Conservation (phyloP, 768 basidiomycete species). For the Amanita thiersii region DNA sequence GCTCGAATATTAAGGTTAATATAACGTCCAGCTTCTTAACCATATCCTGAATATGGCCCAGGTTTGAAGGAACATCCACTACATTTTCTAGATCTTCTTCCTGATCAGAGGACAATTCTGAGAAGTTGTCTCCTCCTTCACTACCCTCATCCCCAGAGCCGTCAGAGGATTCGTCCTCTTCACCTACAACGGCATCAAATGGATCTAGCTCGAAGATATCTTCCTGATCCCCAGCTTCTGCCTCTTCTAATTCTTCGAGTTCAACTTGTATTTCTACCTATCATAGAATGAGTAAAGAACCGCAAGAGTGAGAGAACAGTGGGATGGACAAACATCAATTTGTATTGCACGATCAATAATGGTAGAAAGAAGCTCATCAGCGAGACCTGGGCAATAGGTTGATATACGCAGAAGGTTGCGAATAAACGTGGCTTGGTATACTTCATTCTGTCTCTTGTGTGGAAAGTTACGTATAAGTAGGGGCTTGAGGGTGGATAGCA, state of each 20-base stretch:
- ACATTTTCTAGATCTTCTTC: slow-evolving; percentile 33
- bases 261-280: slow-evolving; percentile 98
- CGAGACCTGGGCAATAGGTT: slow-evolving; percentile 81
- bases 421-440: slow-evolving; percentile 81
- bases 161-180: slow-evolving; percentile 56
- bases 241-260: slow-evolving; percentile 81
- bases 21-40: slow-evolving; percentile 88
- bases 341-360: slow-evolving; percentile 93
- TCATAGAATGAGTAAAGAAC: background rate
- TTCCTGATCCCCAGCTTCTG: slow-evolving; percentile 45
- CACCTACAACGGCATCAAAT: slow-evolving; percentile 77
- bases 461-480: slow-evolving; percentile 83
- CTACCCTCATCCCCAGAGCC: slow-evolving; percentile 47
- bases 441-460: slow-evolving; percentile 81
- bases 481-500: slow-evolving; percentile 81
- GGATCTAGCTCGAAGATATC: slow-evolving; percentile 70
- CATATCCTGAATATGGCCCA: slow-evolving; percentile 77
- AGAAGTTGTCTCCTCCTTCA: slow-evolving; percentile 43
- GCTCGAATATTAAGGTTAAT: slow-evolving; percentile 75
- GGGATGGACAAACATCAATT: slow-evolving; percentile 87
- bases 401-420: slow-evolving; percentile 80
- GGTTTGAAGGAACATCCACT: slow-evolving; percentile 43
- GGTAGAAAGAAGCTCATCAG: slow-evolving; percentile 75
- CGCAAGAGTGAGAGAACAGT: background rate
- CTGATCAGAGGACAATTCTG: slow-evolving; percentile 71